Conservation (phyloP, 176 grass and related monocot species). For the Oryza nivara region DNA sequence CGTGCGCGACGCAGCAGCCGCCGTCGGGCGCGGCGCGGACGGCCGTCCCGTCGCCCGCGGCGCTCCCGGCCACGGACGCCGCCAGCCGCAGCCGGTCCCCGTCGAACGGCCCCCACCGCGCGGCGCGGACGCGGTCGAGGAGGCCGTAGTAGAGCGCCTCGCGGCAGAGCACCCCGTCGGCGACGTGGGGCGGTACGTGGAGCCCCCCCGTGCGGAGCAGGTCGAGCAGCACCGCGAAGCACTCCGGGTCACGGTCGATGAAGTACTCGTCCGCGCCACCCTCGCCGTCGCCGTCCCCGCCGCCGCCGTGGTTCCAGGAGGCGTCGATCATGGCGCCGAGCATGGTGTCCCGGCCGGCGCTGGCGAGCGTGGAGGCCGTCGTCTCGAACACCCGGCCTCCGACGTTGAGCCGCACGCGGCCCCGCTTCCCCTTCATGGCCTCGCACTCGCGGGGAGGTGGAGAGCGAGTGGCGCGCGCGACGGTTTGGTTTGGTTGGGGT, state of each 20-base stretch:
- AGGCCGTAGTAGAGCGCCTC: slow-evolving; percentile 93
- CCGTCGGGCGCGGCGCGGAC: slow-evolving; percentile 75
- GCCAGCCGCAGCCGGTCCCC: slow-evolving; percentile 53
- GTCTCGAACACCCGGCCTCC: slow-evolving; percentile 90
- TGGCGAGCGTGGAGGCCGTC: slow-evolving; percentile 64
- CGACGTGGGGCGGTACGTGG: slow-evolving; percentile 56
- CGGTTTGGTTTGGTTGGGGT: neutral
- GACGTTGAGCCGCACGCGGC: slow-evolving; percentile 76
- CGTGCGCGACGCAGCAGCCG: slow-evolving; percentile 82
- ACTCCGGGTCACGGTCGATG: slow-evolving; percentile 85
- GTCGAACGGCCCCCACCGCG: slow-evolving; percentile 59
- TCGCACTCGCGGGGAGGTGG: neutral
- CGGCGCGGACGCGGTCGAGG: slow-evolving; percentile 71
- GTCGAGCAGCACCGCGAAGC: slow-evolving; percentile 83
- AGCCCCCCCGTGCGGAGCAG: slow-evolving; percentile 83
- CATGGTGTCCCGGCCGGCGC: slow-evolving; percentile 86
- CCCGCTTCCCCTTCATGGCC: slow-evolving; percentile 21
- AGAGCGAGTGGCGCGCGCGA: neutral
- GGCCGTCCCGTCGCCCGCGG: slow-evolving; percentile 68
- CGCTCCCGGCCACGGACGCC: slow-evolving; percentile 50
- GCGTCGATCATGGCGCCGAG: slow-evolving; percentile 86
- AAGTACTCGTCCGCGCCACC: slow-evolving; percentile 59
- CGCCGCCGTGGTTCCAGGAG: slow-evolving; percentile 54
- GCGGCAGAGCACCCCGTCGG: slow-evolving; percentile 57
- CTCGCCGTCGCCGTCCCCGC: neutral